Evolutionary conservation across 352 stramenopile genomes (phyloP), one percentile per base, ranked within the genome.

Genomic region (Peronospora belbahrii): DNA sequence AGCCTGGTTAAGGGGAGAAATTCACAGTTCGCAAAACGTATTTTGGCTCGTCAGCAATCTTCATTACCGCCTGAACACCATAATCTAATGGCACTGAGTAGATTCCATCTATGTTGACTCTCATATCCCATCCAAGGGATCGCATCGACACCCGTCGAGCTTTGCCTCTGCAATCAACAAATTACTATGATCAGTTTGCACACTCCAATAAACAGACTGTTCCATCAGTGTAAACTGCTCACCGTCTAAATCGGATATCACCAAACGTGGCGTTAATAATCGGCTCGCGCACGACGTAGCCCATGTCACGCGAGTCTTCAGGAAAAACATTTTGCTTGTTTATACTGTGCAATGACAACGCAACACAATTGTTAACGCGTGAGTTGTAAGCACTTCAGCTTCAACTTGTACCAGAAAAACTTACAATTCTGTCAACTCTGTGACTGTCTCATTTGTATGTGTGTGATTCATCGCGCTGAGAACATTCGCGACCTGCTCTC

Each of bases 251-350:
- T 36, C 82, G 79, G 48, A 94, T 94, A 62, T 94, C 79, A 27
- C 82, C 82, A 51, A 94, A 94, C 20, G 82, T 94, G 45, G 79
- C 79, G 67, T 94, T 94, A 68, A 94, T 91, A 48, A 94, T 94
- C 13, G 82, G 82, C 36, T 94, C 82, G 35, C 82, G 82, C 3
- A 89, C 77, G 23, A 94, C 67, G 55, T 85, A 94, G 35, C 82
- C 82, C 79, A 94, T 86, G 53, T 94, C 82, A 6, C 85, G 56
- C 25, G 79, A 89, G 45, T 88, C 76, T 48, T 91, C 82, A 0
- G 77, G 44, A 27, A 90, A 94, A 31, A 88, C 79, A 24, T 88
- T 90, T 23, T 86, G 67, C 38, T 88, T 87, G 56, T 94, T 94
- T 48, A 94, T 86, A 35, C 81, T 93, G 27, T 30, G n/a, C 8